Conservation (phyloP, 352 stramenopile genomes). For the Phytophthora colocasiae region DNA sequence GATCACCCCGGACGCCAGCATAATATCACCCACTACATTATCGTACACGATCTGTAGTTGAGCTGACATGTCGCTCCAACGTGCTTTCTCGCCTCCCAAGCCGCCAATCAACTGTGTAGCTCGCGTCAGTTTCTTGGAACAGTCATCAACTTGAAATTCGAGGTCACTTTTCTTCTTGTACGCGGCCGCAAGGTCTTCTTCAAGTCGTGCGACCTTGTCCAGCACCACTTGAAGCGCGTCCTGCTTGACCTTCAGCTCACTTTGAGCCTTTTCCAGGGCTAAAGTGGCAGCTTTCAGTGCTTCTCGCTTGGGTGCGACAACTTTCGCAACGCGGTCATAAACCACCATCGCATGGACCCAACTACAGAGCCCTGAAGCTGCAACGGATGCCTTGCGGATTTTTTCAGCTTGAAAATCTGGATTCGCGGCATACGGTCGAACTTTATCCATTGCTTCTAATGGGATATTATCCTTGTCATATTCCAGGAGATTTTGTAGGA, state of each 20-base stretch:
- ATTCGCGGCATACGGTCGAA: slow-evolving; percentile 84
- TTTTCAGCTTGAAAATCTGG: slow-evolving; percentile 94
- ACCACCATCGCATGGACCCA: slow-evolving; percentile 98
- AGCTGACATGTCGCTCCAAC: slow-evolving; percentile 92
- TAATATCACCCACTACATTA: slow-evolving; percentile 94
- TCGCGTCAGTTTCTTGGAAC: slow-evolving; percentile 91
- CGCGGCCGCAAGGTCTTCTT: slow-evolving; percentile 89
- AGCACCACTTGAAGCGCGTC: slow-evolving; percentile 92
- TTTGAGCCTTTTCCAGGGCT: slow-evolving; percentile 88
- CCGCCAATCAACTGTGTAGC: slow-evolving; percentile 95
- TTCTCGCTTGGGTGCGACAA: slow-evolving; percentile 94
- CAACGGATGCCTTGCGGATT: slow-evolving; percentile 94
- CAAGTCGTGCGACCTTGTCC: slow-evolving; percentile 91
- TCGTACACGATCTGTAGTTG: slow-evolving; percentile 89
- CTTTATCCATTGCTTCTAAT: slow-evolving; percentile 92
- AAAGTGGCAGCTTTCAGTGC: slow-evolving; percentile 91
- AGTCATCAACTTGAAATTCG: slow-evolving; percentile 93
- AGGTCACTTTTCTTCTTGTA: slow-evolving; percentile 94
- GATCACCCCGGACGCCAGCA: slow-evolving; percentile 94
- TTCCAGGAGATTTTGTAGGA: slow-evolving; percentile 94
- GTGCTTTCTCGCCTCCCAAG: slow-evolving; percentile 93
- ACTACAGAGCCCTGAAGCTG: slow-evolving; percentile 93
- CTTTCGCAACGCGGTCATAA: slow-evolving; percentile 94
- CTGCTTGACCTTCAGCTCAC: slow-evolving; percentile 90
- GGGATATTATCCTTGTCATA: slow-evolving; percentile 97